Evolutionary conservation across 2,329 filamentous ascomycete species (phyloP), one percentile per base, ranked within the genome.

Genomic region (Sclerotinia trifoliorum): DNA sequence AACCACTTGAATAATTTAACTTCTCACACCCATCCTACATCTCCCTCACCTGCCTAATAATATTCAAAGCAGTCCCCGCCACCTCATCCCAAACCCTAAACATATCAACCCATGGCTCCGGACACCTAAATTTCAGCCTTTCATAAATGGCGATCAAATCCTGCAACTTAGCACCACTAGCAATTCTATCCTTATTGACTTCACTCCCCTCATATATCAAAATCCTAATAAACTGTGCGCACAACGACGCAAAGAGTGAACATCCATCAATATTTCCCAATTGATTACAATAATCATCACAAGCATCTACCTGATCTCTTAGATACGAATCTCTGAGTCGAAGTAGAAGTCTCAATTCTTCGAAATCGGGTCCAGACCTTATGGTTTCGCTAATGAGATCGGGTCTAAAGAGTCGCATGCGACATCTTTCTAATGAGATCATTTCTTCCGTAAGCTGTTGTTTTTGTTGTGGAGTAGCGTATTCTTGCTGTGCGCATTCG

Each of bases 1-100:
- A 1, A n/a, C 4, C 1, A 1, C n/a, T 7, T 35, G 10, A 7
- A 7, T 2, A 1, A 35, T 56, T 8, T 0, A n/a, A n/a, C n/a
- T n/a, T n/a, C n/a, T n/a, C n/a, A n/a, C n/a, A n/a, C n/a, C n/a
- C n/a, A n/a, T n/a, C n/a, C n/a, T 56, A 57, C 55, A 57, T 57
- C 3, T 42, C 21, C 35, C 35, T n/a, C 11, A 32, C 7, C 6
- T n/a, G 1, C 5, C 13, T 39, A 24, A 24, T 7, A 13, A 5
- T 17, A 1, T 3, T 8, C 32, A 39, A 5, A 21, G 24, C 24
- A 4, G 29, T 17, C 6, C 3, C 6, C n/a, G 5, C 19, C 39
- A 46, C 24, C 17, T 2, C 19, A 5, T 29, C 57, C 57, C 57
- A 60, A n/a, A 46, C 29, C 24, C 17, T 35, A 13, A 62, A 24